phyloP scores from a whole-genome alignment of 306 rosid species.

The Prunus mongolica region DNA sequence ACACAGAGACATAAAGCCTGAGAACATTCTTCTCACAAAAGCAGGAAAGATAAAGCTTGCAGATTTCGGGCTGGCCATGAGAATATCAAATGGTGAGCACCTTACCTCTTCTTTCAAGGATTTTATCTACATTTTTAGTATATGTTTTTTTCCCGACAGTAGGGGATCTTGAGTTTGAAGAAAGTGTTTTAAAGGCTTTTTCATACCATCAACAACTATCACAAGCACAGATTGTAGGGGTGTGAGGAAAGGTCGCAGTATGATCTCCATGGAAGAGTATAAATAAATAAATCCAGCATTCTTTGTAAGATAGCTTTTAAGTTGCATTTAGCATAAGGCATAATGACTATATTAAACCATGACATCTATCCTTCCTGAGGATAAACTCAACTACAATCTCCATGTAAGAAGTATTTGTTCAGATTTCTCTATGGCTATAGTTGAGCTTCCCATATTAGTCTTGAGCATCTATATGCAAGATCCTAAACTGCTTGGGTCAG shows the following conservation, averaged over 20 bases:
- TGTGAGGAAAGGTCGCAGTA: neutral
- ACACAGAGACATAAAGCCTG: slow-evolving; percentile 95
- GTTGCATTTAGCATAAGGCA: neutral
- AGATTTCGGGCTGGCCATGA: slow-evolving; percentile 95
- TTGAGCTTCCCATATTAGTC: neutral
- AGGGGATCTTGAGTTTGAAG: neutral
- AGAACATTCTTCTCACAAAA: slow-evolving; percentile 81
- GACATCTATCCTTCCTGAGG: neutral
- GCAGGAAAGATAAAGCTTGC: slow-evolving; percentile 94
- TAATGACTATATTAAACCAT: neutral
- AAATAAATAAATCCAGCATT: neutral
- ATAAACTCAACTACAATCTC: neutral
- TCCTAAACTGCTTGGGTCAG: neutral
- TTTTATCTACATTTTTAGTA: neutral
- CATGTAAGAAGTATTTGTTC: neutral
- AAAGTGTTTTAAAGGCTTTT: neutral
- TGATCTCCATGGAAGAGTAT: neutral
- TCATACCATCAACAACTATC: neutral
- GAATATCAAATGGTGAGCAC: slow-evolving; percentile 73
- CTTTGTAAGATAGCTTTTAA: neutral
- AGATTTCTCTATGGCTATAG: neutral
- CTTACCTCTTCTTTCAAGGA: slow-evolving; percentile 7
- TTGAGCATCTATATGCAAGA: neutral
- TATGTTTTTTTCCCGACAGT: neutral
- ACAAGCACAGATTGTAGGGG: neutral